Evolutionary conservation across 768 basidiomycete species (phyloP), one percentile per base, ranked within the genome.

Genomic region (Phylloporus scabripes): DNA sequence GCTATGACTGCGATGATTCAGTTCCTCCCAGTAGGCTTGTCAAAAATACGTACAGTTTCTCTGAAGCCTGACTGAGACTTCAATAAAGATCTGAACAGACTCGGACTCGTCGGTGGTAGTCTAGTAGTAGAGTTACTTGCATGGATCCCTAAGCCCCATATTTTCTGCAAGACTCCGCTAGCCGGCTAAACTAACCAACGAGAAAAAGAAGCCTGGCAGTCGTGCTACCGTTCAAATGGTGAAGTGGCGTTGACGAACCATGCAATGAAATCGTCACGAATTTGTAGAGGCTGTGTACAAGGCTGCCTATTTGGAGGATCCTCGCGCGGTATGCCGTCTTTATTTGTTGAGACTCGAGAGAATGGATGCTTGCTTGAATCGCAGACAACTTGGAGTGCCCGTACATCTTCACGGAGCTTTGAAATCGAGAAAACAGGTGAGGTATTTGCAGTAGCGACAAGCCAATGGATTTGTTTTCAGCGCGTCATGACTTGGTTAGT

Each of bases 211-310:
- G n/a, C 31, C 8, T 12, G 31, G 14, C 7, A 15, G 32, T 33
- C 32, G 32, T 14, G 14, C 15, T 33, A 33, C 5, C 32, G 15
- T 33, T 33, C 26, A 28, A 28, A 28, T 7, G 8, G 26, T 28
- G 26, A 28, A 28, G 26, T 28, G 5, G 8, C 2, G 26, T 28
- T 28, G 26, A 28, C 26, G 26, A 28, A 9, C 26, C 26, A 28
- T 5, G 26, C 26, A 28, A 5, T 23, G 21, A 23, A 23, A 61
- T 42, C 51, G 55, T 1, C 24, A 45, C 11, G 57, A 57, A 42
- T 55, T 60, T 36, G 58, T 55, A 20, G 46, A 50, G 17, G 50
- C 20, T 0, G 47, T 57, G 7, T 47, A 54, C 24, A 53, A 20
- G 14, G 26, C 12, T 2, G 47, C 49, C 3, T 45, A 54, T 31